These are phyloP conservation scores for Aquilaria agallochum DNA, from an alignment of 441 rosid genomes.

Conservation along the genomic window DNA sequence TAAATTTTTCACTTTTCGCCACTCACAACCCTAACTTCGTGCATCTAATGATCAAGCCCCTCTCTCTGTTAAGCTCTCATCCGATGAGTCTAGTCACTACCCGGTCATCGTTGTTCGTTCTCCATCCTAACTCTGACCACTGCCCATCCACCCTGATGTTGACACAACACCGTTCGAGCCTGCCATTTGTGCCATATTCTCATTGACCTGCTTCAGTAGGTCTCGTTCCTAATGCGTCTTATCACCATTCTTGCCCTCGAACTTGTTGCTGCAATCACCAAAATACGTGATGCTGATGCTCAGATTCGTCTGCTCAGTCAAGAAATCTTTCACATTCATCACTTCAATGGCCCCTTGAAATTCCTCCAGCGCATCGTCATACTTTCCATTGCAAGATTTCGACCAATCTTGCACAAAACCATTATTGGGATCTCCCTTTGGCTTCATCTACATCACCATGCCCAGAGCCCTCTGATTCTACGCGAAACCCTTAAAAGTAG, in stretches of 20 bases:
- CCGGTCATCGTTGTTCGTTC: no score
- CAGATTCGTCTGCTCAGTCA: not conserved
- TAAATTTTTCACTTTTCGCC: no score
- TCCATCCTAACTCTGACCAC: no score
- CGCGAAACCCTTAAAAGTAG: no score
- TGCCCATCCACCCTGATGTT: no score
- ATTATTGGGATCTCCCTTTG: no score
- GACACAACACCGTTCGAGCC: not conserved
- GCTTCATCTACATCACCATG: not conserved
- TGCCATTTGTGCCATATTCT: not conserved
- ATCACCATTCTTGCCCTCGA: conserved; percentile 3
- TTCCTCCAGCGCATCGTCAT: conserved; percentile 8
- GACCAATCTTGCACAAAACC: not conserved
- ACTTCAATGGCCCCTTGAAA: not conserved
- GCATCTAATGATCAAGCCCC: no score
- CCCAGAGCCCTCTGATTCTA: not conserved
- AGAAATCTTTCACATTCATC: not conserved
- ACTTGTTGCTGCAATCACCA: not conserved
- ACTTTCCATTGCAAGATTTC: not conserved
- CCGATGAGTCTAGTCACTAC: no score
- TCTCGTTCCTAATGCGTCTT: not conserved
- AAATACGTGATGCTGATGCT: conserved; percentile 1
- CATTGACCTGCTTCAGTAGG: not conserved
- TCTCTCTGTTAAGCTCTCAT: no score
- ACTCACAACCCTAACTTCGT: no score